phyloP scores from a whole-genome alignment of 345 rosid genomes.

The Viola odorata region DNA sequence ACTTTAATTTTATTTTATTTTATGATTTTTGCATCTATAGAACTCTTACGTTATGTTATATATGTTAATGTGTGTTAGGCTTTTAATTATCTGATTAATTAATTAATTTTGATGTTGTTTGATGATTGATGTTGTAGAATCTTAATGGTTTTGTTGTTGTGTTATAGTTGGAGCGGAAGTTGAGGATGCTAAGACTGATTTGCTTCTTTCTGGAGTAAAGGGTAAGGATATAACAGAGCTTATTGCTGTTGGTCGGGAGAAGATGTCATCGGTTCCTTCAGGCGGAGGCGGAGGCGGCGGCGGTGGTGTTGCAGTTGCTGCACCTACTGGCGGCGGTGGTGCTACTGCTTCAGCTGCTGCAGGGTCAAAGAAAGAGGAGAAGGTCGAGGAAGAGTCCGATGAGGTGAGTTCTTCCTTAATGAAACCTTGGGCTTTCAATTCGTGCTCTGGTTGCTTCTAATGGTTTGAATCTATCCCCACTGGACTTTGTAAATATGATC shows the following conservation, averaged over 20 bases:
- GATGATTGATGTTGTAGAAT: no score
- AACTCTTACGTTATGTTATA: no score
- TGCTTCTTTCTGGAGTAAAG: constrained; percentile 14
- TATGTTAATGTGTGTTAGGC: no score
- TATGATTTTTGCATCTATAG: neutral
- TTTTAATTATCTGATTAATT: no score
- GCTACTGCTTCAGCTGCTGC: constrained; percentile 17
- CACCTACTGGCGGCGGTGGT: neutral
- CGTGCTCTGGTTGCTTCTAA: no score
- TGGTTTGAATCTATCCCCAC: no score
- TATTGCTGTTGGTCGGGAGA: constrained; percentile 22
- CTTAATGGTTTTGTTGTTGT: neutral
- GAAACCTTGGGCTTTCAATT: no score
- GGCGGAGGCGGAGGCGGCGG: constrained; percentile 19
- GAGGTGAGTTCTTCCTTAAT: constrained; percentile 3
- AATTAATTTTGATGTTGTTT: no score
- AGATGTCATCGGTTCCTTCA: constrained; percentile 23
- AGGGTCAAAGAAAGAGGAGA: constrained; percentile 20
- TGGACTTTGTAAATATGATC: no score
- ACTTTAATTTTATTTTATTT: neutral
- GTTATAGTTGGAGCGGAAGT: constrained; percentile 20
- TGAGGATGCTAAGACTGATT: constrained; percentile 12
- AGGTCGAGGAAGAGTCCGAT: constrained; percentile 8
- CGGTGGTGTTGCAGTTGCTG: neutral
- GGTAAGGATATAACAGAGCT: constrained; percentile 18